Evolutionary conservation across 305 asterid species (phyloP).

Genomic region (Fraxinus sp.): DNA sequence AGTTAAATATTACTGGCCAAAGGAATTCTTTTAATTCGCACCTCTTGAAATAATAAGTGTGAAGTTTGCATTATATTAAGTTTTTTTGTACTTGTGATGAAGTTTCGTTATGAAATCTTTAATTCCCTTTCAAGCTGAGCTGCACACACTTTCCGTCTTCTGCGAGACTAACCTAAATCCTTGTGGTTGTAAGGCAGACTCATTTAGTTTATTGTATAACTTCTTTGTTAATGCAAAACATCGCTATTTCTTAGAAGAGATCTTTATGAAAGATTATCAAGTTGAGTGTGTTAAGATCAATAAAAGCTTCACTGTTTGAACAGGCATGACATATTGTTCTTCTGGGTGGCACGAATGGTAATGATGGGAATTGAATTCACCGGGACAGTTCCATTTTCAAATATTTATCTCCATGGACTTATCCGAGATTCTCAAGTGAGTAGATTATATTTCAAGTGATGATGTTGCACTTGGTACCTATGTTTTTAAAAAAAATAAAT

Average conservation of each 20-base stretch:
- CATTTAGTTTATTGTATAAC: not conserved
- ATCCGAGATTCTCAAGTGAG: conserved; percentile 96
- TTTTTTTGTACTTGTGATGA: not conserved
- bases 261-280: not conserved
- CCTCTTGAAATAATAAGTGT: conserved; percentile 2
- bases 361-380: conserved; percentile 98
- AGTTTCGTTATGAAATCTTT: not conserved
- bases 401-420: conserved; percentile 92
- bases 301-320: conserved; percentile 31
- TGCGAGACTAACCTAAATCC: not conserved
- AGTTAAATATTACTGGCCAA: not conserved
- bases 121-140: conserved; percentile 7
- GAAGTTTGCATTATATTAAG: not conserved
- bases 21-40: not conserved
- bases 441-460: conserved; percentile 21
- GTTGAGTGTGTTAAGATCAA: conserved; percentile 9
- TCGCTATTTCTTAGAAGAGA: conserved; percentile 1
- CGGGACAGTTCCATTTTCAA: conserved; percentile 78
- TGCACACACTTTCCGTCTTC: not conserved
- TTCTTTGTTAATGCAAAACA: not conserved
- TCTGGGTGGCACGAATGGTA: conserved; percentile 99
- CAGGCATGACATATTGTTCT: conserved; percentile 98
- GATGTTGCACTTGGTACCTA: conserved; percentile 2
- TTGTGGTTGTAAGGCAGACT: not conserved
- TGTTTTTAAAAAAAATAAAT: not conserved